Conservation (phyloP, 768 basidiomycete species). For the Pseudohyphozyma bogoriensis region DNA sequence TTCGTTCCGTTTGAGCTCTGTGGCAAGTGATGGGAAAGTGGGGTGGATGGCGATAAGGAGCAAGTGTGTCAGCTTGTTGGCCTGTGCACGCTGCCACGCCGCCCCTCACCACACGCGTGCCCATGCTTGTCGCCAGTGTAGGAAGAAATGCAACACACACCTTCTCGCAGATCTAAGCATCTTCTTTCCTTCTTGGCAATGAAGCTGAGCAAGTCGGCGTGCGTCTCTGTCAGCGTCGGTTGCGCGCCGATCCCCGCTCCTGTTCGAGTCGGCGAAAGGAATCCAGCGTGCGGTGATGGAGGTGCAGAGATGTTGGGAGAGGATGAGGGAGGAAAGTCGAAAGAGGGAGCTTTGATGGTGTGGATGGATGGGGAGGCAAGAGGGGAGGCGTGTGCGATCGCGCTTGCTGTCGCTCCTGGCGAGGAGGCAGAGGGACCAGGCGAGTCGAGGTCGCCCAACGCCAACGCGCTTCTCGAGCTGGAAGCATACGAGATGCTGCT, state of each 20-base stretch:
- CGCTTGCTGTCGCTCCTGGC: background rate
- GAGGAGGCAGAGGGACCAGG: background rate
- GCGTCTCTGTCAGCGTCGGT: constrained; percentile 24
- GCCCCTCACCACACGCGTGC: too few relatives aligned
- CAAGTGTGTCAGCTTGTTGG: too few relatives aligned
- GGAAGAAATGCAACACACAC: constrained; percentile 15
- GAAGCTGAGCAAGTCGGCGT: constrained; percentile 30
- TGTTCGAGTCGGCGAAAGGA: background rate
- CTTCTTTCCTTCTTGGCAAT: constrained; percentile 34
- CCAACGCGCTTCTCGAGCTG: background rate
- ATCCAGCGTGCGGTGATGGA: background rate
- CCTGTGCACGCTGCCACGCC: too few relatives aligned
- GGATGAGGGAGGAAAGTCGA: background rate
- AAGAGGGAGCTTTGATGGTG: background rate
- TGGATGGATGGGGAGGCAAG: background rate
- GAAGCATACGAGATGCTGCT: background rate
- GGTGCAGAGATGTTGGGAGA: background rate
- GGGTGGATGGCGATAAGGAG: background rate
- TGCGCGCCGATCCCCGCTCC: background rate
- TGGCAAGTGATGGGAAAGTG: background rate
- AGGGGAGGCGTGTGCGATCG: background rate
- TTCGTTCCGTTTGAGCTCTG: constrained; percentile 33
- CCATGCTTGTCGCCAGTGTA: too few relatives aligned
- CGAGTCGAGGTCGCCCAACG: background rate
- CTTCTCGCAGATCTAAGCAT: constrained; percentile 32